Conservation (phyloP, 2,329 filamentous ascomycete genomes). For the Aspergillus japonicus region DNA sequence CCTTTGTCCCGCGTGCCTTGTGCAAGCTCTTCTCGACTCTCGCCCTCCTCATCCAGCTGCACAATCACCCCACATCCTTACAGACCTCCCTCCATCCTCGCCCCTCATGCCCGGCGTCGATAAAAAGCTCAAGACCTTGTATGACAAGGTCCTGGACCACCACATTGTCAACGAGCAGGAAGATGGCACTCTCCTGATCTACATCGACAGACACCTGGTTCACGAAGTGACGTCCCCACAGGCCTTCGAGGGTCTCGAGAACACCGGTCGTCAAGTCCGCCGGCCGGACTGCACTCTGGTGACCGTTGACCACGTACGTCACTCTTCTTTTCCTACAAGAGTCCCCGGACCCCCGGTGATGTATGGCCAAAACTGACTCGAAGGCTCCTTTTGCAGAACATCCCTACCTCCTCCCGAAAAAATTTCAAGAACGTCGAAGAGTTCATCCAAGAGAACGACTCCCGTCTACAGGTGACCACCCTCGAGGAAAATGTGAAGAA, state of each 20-base stretch:
- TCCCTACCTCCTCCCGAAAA: constrained; percentile 87
- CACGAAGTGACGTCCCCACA: constrained; percentile 99
- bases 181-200: constrained; percentile 87
- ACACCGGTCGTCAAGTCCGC: constrained; percentile 82
- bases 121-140: constrained; percentile 75
- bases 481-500: constrained; percentile 97
- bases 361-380: background rate
- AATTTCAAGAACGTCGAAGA: constrained; percentile 88
- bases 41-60: constrained; percentile 3
- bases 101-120: constrained; percentile 73
- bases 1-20: constrained; percentile 12
- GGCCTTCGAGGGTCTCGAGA: constrained; percentile 94
- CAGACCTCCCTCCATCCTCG: constrained; percentile 9
- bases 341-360: background rate
- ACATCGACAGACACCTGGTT: constrained; percentile 94
- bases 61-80: background rate
- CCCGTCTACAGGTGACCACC: constrained; percentile 87
- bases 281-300: constrained; percentile 95
- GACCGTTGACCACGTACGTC: constrained; percentile 89
- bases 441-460: constrained; percentile 94
- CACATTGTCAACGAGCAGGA: constrained; percentile 95
- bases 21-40: constrained; percentile 1
- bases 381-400: constrained; percentile 61
- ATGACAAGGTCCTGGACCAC: constrained; percentile 95
- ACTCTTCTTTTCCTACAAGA: background rate